Conservation (phyloP, 2,329 filamentous ascomycete species). For the Microsporum ferrugineum region DNA sequence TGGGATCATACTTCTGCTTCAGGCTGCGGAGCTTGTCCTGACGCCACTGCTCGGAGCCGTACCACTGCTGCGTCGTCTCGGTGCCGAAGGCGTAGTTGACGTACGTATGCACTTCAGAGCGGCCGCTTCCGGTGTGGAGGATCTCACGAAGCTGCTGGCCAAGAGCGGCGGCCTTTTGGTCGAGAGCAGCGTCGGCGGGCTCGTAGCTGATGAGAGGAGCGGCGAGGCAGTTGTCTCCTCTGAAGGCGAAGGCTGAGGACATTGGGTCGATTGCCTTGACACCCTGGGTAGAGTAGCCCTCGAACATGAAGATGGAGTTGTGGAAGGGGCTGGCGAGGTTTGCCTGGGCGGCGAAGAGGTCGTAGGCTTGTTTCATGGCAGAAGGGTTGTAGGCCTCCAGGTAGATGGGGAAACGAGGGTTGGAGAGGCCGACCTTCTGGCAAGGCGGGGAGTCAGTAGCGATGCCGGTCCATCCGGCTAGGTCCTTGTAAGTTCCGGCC, state of each 20-base stretch:
- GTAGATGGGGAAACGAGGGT: slow-evolving; percentile 38
- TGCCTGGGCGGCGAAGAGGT: slow-evolving; percentile 28
- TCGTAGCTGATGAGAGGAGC: slow-evolving; percentile 24
- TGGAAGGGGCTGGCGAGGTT: slow-evolving; percentile 24
- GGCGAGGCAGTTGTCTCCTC: slow-evolving; percentile 35
- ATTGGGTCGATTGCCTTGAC: slow-evolving; percentile 29
- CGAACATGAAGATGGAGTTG: slow-evolving; percentile 44
- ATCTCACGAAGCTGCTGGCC: slow-evolving; percentile 25
- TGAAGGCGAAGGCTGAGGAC: slow-evolving; percentile 38
- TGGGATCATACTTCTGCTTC: slow-evolving; percentile 29
- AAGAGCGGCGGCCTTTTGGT: slow-evolving; percentile 18
- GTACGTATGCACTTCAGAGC: slow-evolving; percentile 19
- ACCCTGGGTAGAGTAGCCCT: slow-evolving; percentile 42
- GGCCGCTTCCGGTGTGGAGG: slow-evolving; percentile 16
- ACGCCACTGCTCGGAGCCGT: slow-evolving; percentile 26
- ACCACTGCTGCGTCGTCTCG: slow-evolving; percentile 20
- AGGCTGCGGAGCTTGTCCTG: slow-evolving; percentile 21
- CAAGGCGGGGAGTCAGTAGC: slow-evolving; percentile 28
- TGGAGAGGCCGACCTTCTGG: slow-evolving; percentile 32
- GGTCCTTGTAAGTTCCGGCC: slow-evolving; percentile 37
- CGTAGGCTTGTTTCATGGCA: slow-evolving; percentile 29
- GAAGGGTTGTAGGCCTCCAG: slow-evolving; percentile 31
- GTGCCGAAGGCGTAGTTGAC: slow-evolving; percentile 25
- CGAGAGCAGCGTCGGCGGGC: slow-evolving; percentile 17
- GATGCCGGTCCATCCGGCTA: slow-evolving; percentile 37